Percentiles rank a stretch among this genome's conserved stretches.
Conservation (phyloP, 192 early-diverging fungal genomes). For the Lobosporangium transversale region DNA sequence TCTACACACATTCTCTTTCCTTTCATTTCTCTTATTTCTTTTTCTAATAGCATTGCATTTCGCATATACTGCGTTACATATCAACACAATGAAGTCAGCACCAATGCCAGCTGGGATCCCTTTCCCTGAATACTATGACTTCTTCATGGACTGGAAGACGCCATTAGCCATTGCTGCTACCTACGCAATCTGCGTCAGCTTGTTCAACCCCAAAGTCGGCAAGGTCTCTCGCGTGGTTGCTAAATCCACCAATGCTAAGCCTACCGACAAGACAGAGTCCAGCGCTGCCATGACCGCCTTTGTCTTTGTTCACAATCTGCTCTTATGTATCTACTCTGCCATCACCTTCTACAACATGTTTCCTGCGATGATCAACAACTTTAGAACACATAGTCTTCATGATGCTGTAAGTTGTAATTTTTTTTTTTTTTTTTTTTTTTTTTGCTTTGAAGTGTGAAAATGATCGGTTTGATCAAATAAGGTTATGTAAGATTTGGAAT, state of each 20-base stretch:
- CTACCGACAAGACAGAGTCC: slow-evolving; percentile 42
- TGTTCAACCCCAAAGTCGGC: slow-evolving; percentile 62
- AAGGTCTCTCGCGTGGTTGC: slow-evolving; percentile 68
- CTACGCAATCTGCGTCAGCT: slow-evolving; percentile 57
- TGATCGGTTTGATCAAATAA: no score
- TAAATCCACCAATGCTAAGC: slow-evolving; percentile 56
- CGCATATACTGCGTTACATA: no score
- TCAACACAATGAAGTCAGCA: slow-evolving; percentile 41
- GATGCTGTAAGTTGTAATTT: slow-evolving; percentile 65
- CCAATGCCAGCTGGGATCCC: slow-evolving; percentile 64
- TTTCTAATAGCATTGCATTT: no score
- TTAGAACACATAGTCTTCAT: slow-evolving; percentile 56
- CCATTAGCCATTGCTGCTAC: slow-evolving; percentile 63
- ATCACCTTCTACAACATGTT: slow-evolving; percentile 75
- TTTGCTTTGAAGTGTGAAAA: neutral
- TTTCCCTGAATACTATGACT: slow-evolving; percentile 74
- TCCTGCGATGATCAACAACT: slow-evolving; percentile 62
- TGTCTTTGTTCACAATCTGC: slow-evolving; percentile 81
- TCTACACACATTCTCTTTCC: slow-evolving; percentile 1
- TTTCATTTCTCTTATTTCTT: neutral
- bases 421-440: neutral
- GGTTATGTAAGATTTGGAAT: no score
- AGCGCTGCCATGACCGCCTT: slow-evolving; percentile 72
- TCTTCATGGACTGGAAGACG: slow-evolving; percentile 78
- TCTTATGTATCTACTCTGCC: slow-evolving; percentile 75